Evolutionary conservation across 2,329 filamentous ascomycete genomes (phyloP).

Genomic region (Bipolaris bicolor): DNA sequence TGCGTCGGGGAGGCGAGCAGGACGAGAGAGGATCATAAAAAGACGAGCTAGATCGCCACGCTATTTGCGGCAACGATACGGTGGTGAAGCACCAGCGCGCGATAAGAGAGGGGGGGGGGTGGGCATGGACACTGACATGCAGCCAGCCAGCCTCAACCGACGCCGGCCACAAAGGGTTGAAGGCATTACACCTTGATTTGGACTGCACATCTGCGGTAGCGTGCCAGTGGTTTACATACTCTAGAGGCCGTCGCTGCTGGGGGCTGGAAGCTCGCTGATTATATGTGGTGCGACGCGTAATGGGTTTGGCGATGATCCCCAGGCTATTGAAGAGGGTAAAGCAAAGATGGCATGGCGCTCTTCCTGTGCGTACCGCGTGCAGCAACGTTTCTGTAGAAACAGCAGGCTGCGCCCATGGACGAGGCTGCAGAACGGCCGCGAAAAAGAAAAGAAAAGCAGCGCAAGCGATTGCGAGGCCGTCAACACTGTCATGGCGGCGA

Average conservation of each 20-base stretch:
- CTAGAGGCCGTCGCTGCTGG: conserved; percentile 1
- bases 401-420: neutral
- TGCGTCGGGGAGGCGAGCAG: conserved; percentile 9
- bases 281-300: conserved; percentile 45
- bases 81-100: conserved; percentile 5
- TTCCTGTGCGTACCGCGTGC: conserved; percentile 3
- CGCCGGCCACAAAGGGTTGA: neutral
- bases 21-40: conserved; percentile 19
- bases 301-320: conserved; percentile 6
- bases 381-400: conserved; percentile 14
- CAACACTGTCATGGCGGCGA: neutral
- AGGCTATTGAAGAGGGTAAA: conserved; percentile 7
- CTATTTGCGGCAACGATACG: conserved; percentile 19
- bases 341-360: conserved; percentile 4
- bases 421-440: conserved; percentile 1
- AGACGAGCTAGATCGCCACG: conserved; percentile 18
- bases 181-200: too few relatives aligned
- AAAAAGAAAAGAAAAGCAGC: neutral
- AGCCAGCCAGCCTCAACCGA: too few relatives aligned
- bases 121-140: neutral
- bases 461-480: conserved; percentile 1
- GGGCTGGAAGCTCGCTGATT: conserved; percentile 17
- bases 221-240: neutral
- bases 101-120: neutral
- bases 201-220: neutral